Base-by-base conservation (phyloP, 164 flowering plant species). In the Piper betle region DNA sequence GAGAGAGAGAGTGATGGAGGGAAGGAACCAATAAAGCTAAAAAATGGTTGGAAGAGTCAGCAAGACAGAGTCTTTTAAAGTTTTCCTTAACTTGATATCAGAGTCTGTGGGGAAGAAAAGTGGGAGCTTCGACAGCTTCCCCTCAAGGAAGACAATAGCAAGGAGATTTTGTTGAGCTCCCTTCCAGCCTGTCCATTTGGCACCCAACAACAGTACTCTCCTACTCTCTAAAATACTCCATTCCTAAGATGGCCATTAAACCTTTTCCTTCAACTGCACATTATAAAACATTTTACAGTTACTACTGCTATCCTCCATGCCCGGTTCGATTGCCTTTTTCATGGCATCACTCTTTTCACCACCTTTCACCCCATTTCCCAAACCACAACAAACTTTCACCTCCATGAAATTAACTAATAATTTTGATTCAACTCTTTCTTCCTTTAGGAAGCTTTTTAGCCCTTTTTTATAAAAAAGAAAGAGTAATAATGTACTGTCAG, bases 181-280 rank as follows among this genome's bases (percentile, higher is more conserved):
- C 52, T 19, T 39, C 52, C 68, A 65, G 62, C 62, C 68, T 65
- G 68, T 52, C 62, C 56, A 48, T 57, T 65, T 52, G 57, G 53
- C 53, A 61, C 68, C 62, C 38, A 65, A 58, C 39, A 58, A 12
- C 62, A 25, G 33, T 25, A 25, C 33, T 25, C 33, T 25, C 33
- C 33, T 25, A 25, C 33, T 25, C 33, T 25, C 33, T 25, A 25
- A 1, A 25, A 25, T 25, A 25, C 33, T 25, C 33, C 33, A 25
- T 25, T 2, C 33, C 33, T 25, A 25, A 25, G 33, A 25, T 25
- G 33, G 33, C 33, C 33, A 25, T 25, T 25, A 25, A 13, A 18
- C 20, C 38, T 19, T 50, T 25, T 52, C n/a, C 52, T 37, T 50
- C 2, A 50, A 5, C 16, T 3, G 37, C 38, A 55, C 58, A 55